These are phyloP conservation scores for Marasmius tenuissimus DNA, from an alignment of 1,284 basidiomycete genomes.

Conservation along the genomic window DNA sequence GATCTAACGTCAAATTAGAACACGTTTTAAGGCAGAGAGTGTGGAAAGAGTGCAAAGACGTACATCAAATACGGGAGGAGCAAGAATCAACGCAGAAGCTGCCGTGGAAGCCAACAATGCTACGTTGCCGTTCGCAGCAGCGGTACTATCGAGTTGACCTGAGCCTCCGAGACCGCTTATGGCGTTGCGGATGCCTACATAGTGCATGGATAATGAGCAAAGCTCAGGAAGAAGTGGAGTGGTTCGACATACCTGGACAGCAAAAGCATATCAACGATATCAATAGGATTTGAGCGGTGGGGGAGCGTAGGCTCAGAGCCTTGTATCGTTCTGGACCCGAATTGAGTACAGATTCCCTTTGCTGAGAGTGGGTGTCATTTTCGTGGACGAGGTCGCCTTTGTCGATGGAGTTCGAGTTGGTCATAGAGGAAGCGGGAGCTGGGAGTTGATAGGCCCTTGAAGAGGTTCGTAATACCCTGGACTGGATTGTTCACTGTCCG, in stretches of 20 bases:
- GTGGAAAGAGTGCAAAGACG: neutral
- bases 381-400: no score
- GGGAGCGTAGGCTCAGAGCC: neutral
- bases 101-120: conserved; percentile 26
- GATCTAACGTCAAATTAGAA: conserved; percentile 13
- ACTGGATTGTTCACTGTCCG: no score
- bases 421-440: no score
- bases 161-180: no score
- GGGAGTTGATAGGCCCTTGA: no score
- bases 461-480: no score
- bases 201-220: neutral
- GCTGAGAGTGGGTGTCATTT: no score
- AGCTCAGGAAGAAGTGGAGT: neutral
- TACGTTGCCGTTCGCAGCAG: conserved; percentile 28
- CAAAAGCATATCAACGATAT: neutral
- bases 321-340: no score
- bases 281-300: neutral
- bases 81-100: conserved; percentile 26
- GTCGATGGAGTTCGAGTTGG: no score
- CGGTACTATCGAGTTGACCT: conserved; percentile 14
- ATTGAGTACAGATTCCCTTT: no score
- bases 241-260: neutral
- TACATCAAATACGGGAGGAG: conserved; percentile 24
- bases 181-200: conserved; percentile 10
- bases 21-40: neutral